Conservation (phyloP, 768 basidiomycete species). For the Vishniacozyma victoriae region DNA sequence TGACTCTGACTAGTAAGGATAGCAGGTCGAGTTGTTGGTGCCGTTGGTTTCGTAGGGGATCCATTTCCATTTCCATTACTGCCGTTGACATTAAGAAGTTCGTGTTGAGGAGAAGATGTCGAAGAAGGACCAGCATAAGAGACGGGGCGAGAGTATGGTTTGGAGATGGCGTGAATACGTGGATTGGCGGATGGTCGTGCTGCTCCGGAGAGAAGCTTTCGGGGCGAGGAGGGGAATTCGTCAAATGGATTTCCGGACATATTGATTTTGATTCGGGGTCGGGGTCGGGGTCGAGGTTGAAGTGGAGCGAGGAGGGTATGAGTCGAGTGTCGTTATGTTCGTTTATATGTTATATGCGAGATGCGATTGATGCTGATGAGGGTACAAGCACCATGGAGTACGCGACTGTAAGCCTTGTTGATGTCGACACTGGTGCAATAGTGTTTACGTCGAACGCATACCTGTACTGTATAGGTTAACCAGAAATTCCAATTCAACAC, state of each 20-base stretch:
- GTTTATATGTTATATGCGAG: too few species aligned
- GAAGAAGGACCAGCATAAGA: constrained; percentile 10
- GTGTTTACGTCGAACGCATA: too few species aligned
- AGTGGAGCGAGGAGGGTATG: too few species aligned
- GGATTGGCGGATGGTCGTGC: constrained; percentile 15
- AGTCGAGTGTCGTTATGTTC: too few species aligned
- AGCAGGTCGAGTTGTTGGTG: constrained; percentile 4
- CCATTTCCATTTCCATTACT: neutral
- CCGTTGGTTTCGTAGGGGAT: constrained; percentile 8
- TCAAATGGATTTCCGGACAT: neutral
- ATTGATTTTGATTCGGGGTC: too few species aligned
- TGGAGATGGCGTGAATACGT: constrained; percentile 12
- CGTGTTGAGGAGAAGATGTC: neutral
- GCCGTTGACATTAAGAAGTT: constrained; percentile 1
- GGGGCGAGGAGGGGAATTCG: neutral
- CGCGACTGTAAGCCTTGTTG: too few species aligned
- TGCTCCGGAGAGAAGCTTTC: constrained; percentile 3
- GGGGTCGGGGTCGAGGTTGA: too few species aligned
- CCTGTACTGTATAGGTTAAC: too few species aligned
- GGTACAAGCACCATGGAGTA: too few species aligned
- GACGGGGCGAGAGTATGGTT: constrained; percentile 15
- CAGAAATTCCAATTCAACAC: too few species aligned
- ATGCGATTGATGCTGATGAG: too few species aligned
- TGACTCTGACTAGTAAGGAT: constrained; percentile 3
- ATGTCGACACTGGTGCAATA: too few species aligned